Percentiles rank a stretch among this genome's conserved stretches.
These are phyloP conservation scores for Mercurialis annua DNA, from an alignment of 345 rosid genomes.

Conservation along the genomic window DNA sequence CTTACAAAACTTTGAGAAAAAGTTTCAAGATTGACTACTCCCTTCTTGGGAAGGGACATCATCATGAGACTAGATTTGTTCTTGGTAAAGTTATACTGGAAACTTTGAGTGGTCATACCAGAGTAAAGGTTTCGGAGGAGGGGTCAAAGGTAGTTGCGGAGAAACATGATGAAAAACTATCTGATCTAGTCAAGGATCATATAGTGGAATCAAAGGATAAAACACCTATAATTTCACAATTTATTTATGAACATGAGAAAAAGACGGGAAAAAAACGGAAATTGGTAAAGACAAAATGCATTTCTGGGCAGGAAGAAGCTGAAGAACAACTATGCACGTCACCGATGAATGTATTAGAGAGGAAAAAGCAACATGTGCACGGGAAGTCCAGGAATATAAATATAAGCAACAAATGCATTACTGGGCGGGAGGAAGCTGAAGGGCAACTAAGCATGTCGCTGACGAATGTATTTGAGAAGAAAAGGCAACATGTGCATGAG, in stretches of 20 bases:
- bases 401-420: too few species aligned
- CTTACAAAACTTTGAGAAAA: constrained; percentile 31
- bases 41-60: constrained; percentile 56
- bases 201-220: constrained; percentile 17
- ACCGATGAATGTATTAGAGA: constrained; percentile 6
- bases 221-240: constrained; percentile 7
- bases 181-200: constrained; percentile 17
- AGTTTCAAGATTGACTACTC: constrained; percentile 38
- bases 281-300: constrained; percentile 8
- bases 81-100: constrained; percentile 74
- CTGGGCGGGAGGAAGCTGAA: constrained; percentile 16
- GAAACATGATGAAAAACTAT: constrained; percentile 13
- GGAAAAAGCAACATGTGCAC: constrained; percentile 6
- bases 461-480: too few species aligned
- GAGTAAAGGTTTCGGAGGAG: constrained; percentile 15
- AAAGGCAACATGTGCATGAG: too few species aligned
- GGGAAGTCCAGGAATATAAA: constrained; percentile 16
- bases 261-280: constrained; percentile 25
- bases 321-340: constrained; percentile 12
- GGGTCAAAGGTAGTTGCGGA: constrained; percentile 13
- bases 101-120: constrained; percentile 44
- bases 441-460: too few species aligned
- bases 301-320: constrained; percentile 4
- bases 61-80: constrained; percentile 56
- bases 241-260: constrained; percentile 17